Evolutionary conservation across 78 protist species (phyloP).

Genomic region (Diacronema lutheri): DNA sequence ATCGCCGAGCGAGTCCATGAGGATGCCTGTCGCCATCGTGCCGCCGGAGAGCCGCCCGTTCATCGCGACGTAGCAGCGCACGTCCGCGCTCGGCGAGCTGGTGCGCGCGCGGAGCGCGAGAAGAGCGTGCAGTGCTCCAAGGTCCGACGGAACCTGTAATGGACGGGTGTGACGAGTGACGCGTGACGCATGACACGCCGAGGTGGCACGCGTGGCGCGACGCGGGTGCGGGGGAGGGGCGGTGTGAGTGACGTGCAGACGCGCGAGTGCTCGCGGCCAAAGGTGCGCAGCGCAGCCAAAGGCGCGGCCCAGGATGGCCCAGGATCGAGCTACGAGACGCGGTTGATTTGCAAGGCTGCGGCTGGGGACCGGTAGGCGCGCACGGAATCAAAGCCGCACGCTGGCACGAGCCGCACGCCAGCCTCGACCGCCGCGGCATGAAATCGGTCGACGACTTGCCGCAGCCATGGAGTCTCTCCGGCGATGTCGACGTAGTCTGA

Average conservation of each 20-base stretch:
- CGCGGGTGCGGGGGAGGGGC: no score
- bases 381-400: constrained; percentile 41
- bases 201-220: no score
- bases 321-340: no score
- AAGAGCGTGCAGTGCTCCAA: background rate
- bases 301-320: no score
- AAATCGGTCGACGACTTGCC: background rate
- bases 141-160: constrained; percentile 51
- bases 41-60: constrained; percentile 27
- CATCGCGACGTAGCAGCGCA: background rate
- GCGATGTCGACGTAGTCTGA: constrained; percentile 37
- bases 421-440: constrained; percentile 4
- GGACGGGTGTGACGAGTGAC: no score
- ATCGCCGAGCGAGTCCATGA: background rate
- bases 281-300: no score
- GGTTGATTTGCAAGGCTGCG: no score
- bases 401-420: background rate
- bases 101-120: background rate
- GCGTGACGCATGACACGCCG: no score
- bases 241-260: no score
- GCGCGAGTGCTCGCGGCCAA: no score
- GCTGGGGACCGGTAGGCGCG: no score
- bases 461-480: constrained; percentile 38
- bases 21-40: constrained; percentile 23
- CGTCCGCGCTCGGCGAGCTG: background rate